Evolutionary conservation across 1,139 yeast genomes (phyloP).

Genomic region (Saccharomycopsis crataegensis): DNA sequence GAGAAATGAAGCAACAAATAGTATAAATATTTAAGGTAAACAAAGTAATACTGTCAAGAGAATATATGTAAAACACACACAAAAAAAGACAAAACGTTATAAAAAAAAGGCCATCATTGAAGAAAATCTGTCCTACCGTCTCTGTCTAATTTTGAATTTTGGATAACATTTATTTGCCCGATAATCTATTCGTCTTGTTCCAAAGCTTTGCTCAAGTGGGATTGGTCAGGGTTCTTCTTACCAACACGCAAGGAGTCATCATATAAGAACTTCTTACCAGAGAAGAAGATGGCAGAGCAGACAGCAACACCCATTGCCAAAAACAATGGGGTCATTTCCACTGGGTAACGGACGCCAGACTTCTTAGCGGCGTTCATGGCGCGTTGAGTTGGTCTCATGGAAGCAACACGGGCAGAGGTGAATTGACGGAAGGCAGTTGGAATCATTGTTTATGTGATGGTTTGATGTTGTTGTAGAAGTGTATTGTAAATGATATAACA

Average conservation of each 20-base stretch:
- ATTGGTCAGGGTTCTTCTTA: conserved; percentile 49
- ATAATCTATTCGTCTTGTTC: not conserved
- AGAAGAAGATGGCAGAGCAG: conserved; percentile 58
- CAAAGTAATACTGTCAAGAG: no score
- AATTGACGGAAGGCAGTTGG: conserved; percentile 13
- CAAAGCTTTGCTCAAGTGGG: conserved; percentile 29
- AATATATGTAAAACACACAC: no score
- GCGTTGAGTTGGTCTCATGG: conserved; percentile 32
- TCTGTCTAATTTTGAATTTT: no score
- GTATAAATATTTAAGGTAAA: no score
- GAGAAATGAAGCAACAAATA: no score
- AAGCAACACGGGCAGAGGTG: conserved; percentile 9
- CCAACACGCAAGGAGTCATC: conserved; percentile 65
- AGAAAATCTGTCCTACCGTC: no score
- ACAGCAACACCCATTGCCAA: conserved; percentile 59
- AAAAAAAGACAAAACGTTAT: no score
- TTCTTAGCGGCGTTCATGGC: conserved; percentile 39
- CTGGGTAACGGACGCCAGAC: conserved; percentile 39
- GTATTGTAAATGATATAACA: no score
- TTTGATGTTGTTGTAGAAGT: conserved; percentile 13
- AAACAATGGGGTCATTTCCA: conserved; percentile 71
- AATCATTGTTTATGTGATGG: conserved; percentile 22
- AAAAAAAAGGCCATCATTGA: no score
- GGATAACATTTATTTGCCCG: no score
- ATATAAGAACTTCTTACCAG: conserved; percentile 63